phyloP scores from a whole-genome alignment of 805 yeast species.

The Ogataea naganishii region DNA sequence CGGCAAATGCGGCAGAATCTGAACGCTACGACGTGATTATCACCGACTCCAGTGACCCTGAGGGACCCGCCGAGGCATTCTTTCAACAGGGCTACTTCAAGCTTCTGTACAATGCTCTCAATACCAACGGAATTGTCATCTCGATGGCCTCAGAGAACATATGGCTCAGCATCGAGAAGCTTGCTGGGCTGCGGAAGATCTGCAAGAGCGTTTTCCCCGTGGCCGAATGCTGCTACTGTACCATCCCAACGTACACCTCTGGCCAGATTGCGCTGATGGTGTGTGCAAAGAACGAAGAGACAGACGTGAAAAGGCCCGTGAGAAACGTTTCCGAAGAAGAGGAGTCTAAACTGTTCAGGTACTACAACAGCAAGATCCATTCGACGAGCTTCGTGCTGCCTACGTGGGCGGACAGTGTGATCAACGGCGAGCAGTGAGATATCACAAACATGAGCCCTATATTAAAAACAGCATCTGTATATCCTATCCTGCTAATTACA shows the following conservation, averaged over 20 bases:
- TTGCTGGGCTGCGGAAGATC: constrained; percentile 36
- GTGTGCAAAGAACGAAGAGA: constrained; percentile 47
- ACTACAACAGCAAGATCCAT: constrained; percentile 63
- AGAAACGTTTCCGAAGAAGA: constrained; percentile 34
- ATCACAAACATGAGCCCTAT: not conserved
- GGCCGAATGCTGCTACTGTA: constrained; percentile 64
- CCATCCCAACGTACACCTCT: constrained; percentile 82
- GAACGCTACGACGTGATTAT: constrained; percentile 73
- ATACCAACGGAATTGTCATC: constrained; percentile 50
- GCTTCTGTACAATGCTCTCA: constrained; percentile 54
- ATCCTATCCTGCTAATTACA: not conserved
- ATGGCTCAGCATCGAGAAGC: constrained; percentile 57
- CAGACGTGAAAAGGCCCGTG: constrained; percentile 40
- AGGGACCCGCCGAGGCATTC: constrained; percentile 86
- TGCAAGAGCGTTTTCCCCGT: constrained; percentile 49
- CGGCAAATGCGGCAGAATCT: constrained; percentile 23
- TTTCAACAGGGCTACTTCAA: constrained; percentile 73
- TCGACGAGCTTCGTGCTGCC: constrained; percentile 70
- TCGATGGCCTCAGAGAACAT: constrained; percentile 80
- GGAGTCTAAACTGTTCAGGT: constrained; percentile 45
- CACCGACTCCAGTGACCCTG: constrained; percentile 92
- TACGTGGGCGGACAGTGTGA: constrained; percentile 50
- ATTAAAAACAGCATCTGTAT: not conserved
- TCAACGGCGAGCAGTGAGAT: constrained; percentile 8
- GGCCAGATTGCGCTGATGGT: constrained; percentile 80